phyloP scores from a whole-genome alignment of 176 grass and related monocot genomes.

The Bromus sterilis region DNA sequence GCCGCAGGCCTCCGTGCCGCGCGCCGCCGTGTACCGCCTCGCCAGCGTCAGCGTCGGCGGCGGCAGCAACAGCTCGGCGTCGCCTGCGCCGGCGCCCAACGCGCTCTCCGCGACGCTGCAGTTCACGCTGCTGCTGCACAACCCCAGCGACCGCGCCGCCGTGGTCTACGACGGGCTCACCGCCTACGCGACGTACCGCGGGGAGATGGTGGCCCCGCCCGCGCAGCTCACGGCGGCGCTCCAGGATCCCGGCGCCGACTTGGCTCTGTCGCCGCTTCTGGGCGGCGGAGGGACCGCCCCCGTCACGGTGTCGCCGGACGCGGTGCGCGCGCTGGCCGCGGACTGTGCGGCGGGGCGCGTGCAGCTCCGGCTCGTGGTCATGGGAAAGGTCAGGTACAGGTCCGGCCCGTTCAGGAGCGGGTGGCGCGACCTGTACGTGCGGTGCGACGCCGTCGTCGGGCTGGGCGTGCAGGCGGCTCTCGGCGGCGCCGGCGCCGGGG shows the following conservation, averaged over 20 bases:
- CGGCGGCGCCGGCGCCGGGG: not conserved
- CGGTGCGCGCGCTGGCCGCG: slow-evolving; percentile 27
- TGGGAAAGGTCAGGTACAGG: slow-evolving; percentile 59
- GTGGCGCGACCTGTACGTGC: slow-evolving; percentile 57
- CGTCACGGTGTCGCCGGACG: slow-evolving; percentile 48
- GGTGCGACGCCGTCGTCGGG: slow-evolving; percentile 48
- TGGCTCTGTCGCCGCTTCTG: slow-evolving; percentile 39
- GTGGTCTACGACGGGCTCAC: slow-evolving; percentile 48
- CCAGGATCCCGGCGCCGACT: slow-evolving; percentile 42
- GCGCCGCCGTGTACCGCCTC: slow-evolving; percentile 43
- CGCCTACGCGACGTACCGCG: slow-evolving; percentile 46
- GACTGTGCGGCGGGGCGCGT: slow-evolving; percentile 48
- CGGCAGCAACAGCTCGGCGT: not conserved
- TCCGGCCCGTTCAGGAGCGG: slow-evolving; percentile 38
- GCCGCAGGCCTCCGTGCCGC: slow-evolving; percentile 44
- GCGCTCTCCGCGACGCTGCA: slow-evolving; percentile 11
- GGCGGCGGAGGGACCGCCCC: slow-evolving; percentile 20
- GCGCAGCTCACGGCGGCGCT: slow-evolving; percentile 26
- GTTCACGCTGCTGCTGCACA: slow-evolving; percentile 65
- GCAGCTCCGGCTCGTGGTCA: slow-evolving; percentile 45
- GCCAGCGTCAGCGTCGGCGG: not conserved
- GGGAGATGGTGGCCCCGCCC: slow-evolving; percentile 43
- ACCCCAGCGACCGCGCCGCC: slow-evolving; percentile 54
- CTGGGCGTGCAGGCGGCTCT: slow-evolving; percentile 12
- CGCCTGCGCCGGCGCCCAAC: not conserved